Evolutionary conservation across 345 rosid genomes (phyloP), one percentile per base, ranked within the genome.

Genomic region (Corymbia maculata): DNA sequence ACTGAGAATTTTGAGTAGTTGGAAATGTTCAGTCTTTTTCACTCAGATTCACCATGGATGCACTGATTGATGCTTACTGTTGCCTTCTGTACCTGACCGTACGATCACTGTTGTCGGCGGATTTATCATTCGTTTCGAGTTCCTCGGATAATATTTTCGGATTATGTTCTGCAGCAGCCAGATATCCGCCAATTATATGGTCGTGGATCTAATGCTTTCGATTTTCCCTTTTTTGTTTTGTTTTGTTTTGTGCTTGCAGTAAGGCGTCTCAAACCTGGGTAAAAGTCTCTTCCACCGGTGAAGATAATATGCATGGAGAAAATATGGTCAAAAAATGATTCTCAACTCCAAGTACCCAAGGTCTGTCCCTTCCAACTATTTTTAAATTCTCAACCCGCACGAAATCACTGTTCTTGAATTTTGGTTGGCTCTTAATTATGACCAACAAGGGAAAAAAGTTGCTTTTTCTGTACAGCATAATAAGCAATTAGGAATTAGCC

Each of bases 241-340:
- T 42, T 79, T 75, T 15, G 22, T 79, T 88, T 80, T 8, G 52
- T 24, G 30, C 53, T 14, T 28, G 16, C 96, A 97, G 99, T 88
- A 96, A 91, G 91, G 88, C 50, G 88, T 88, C 90, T 36, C 88
- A 92, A 30, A 88, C 96, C 52, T 86, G 93, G 93, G 90, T 88
- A 12, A 51, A 36, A 44, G 91, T 91, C n/a, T 87, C 95, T n/a
- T 47, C 92, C 19, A 47, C 88, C 16, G 6, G 42, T n/a, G 95
- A 94, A 21, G 99, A 97, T 47, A 90, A 89, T 86, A 91, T 86
- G 91, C 94, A 22, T 97, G 99, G 99, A 96, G 99, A 87, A 97
- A 97, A 87, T 97, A 97, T 87, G 99, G 99, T 13, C 99, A 97
- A 87, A 97, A 97, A 85, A 89, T 64, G 85, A 97, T 97, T 85